Evolutionary conservation across 208 protist species (phyloP).

Genomic region (Leptomonas pyrrhocoris): DNA sequence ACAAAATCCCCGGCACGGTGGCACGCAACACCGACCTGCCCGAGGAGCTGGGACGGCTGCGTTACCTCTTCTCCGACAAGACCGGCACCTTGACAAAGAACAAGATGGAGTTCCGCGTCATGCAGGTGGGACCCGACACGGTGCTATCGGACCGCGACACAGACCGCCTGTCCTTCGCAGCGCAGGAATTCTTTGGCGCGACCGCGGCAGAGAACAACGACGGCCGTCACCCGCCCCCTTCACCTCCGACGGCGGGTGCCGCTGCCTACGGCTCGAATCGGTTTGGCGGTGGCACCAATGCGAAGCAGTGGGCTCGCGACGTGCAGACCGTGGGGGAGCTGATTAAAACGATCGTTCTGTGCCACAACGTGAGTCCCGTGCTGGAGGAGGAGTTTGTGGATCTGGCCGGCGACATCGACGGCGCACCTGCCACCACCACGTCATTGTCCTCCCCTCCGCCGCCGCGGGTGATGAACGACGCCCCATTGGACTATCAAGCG

Average conservation of each 20-base stretch:
- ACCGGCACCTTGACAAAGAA: slow-evolving; percentile 99
- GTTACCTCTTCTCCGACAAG: slow-evolving; percentile 98
- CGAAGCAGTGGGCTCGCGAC: slow-evolving; percentile 43
- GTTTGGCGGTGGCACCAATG: slow-evolving; percentile 12
- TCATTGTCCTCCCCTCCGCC: slow-evolving; percentile 55
- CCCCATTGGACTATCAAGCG: slow-evolving; percentile 81
- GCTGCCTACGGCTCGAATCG: background rate
- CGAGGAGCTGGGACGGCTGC: slow-evolving; percentile 98
- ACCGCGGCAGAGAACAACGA: background rate
- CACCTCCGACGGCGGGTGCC: background rate
- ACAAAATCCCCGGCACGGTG: slow-evolving; percentile 83
- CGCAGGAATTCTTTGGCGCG: slow-evolving; percentile 42
- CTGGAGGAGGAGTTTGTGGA: slow-evolving; percentile 47
- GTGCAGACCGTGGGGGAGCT: slow-evolving; percentile 70
- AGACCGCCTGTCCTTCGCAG: slow-evolving; percentile 40
- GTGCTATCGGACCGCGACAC: slow-evolving; percentile 60
- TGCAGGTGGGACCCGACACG: slow-evolving; percentile 55
- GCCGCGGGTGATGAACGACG: slow-evolving; percentile 65
- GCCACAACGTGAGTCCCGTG: slow-evolving; percentile 98
- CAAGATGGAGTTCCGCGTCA: slow-evolving; percentile 88
- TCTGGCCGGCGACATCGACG: background rate
- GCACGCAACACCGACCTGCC: slow-evolving; percentile 97
- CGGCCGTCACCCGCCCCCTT: background rate
- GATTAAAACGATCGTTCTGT: slow-evolving; percentile 91
- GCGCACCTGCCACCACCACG: slow-evolving; percentile 33